Evolutionary conservation across 495 filamentous ascomycete species (phyloP).

Genomic region (Hypoxylon crocopeplum): DNA sequence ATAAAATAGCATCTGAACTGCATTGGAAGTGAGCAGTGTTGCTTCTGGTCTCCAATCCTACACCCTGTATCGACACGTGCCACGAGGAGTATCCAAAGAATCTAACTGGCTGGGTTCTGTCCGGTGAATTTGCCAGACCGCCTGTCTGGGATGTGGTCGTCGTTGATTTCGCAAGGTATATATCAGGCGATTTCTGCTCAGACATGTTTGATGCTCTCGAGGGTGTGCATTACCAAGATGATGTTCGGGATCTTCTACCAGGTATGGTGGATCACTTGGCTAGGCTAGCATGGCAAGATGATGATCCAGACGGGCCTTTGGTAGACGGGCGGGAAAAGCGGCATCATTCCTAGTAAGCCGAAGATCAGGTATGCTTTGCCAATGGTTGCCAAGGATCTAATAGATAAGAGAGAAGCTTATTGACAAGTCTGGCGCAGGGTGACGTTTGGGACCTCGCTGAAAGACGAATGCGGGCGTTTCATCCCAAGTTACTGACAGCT

Average conservation of each 20-base stretch:
- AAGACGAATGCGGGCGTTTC: slow-evolving; percentile 48
- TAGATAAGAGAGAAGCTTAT: slow-evolving; percentile 5
- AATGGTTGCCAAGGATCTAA: slow-evolving; percentile 16
- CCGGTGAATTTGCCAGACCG: slow-evolving; percentile 8
- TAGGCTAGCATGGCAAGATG: slow-evolving; percentile 13
- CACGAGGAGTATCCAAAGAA: slow-evolving; percentile 6
- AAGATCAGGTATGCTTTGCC: slow-evolving; percentile 15
- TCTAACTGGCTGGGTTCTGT: slow-evolving; percentile 16
- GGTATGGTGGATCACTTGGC: slow-evolving; percentile 28
- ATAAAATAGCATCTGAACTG: slow-evolving; percentile 63
- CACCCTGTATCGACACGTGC: slow-evolving; percentile 12
- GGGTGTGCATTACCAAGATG: slow-evolving; percentile 14
- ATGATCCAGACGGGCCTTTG: slow-evolving; percentile 22
- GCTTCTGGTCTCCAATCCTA: background rate
- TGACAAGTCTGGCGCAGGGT: slow-evolving; percentile 31
- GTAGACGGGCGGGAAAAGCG: slow-evolving; percentile 25
- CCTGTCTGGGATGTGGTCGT: slow-evolving; percentile 7
- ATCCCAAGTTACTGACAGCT: slow-evolving; percentile 36
- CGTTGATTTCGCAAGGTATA: background rate
- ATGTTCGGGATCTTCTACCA: slow-evolving; percentile 25
- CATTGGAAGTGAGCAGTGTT: slow-evolving; percentile 61
- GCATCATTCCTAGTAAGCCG: slow-evolving; percentile 20
- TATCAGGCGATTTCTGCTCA: slow-evolving; percentile 7
- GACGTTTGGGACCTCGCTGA: slow-evolving; percentile 44
- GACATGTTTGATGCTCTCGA: slow-evolving; percentile 29